phyloP scores from a whole-genome alignment of 1,284 basidiomycete species.

The Leccinum pallidistipes region DNA sequence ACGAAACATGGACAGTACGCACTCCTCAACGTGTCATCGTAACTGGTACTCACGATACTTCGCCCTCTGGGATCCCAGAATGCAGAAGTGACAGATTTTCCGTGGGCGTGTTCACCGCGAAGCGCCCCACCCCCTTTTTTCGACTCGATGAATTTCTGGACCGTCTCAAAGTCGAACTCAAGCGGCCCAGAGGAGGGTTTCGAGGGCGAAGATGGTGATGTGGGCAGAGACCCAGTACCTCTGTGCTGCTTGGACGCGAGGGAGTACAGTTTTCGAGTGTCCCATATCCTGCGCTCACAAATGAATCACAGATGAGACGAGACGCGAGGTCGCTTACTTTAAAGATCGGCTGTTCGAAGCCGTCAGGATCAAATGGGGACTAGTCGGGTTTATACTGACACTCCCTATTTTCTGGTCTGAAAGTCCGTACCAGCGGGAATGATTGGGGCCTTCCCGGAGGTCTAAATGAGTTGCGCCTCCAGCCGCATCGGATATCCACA shows the following conservation, averaged over 20 bases:
- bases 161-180: slow-evolving; percentile 50
- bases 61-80: slow-evolving; percentile 80
- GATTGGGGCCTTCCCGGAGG: slow-evolving; percentile 58
- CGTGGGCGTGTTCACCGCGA: slow-evolving; percentile 64
- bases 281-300: slow-evolving; percentile 62
- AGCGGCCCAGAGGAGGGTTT: slow-evolving; percentile 26
- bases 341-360: slow-evolving; percentile 70
- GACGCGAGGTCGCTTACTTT: slow-evolving; percentile 46
- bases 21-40: slow-evolving; percentile 74
- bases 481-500: slow-evolving; percentile 74
- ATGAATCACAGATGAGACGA: neutral
- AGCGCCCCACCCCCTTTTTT: slow-evolving; percentile 52
- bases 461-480: slow-evolving; percentile 75
- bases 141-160: slow-evolving; percentile 50
- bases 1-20: slow-evolving; percentile 25
- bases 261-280: slow-evolving; percentile 58
- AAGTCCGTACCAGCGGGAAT: slow-evolving; percentile 59
- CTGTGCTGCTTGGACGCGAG: slow-evolving; percentile 37
- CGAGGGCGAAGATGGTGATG: slow-evolving; percentile 18
- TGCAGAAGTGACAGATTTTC: slow-evolving; percentile 75
- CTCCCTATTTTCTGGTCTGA: slow-evolving; percentile 74
- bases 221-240: slow-evolving; percentile 16
- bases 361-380: slow-evolving; percentile 65
- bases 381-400: slow-evolving; percentile 71
- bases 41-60: slow-evolving; percentile 75